Evolutionary conservation across 2,329 filamentous ascomycete genomes (phyloP).

Genomic region (Phoma herbarum): DNA sequence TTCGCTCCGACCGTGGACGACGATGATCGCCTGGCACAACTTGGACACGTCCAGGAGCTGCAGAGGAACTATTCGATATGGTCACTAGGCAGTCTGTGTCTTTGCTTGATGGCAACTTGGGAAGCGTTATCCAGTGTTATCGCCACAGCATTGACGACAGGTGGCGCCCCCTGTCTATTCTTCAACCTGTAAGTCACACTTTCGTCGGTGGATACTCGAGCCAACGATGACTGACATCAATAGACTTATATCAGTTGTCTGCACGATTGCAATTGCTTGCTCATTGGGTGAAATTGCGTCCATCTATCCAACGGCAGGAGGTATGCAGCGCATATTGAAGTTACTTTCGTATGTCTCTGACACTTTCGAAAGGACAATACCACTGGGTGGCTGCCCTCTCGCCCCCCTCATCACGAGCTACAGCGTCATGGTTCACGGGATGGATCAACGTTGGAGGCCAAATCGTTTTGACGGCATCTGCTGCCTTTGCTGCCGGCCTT

Average conservation of each 20-base stretch:
- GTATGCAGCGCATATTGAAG: slow-evolving; percentile 54
- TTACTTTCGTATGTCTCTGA: not conserved
- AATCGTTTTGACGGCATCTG: slow-evolving; percentile 58
- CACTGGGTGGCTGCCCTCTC: slow-evolving; percentile 57
- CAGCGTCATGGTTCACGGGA: slow-evolving; percentile 51
- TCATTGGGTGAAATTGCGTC: slow-evolving; percentile 76
- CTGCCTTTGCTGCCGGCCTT: slow-evolving; percentile 58
- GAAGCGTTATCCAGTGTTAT: slow-evolving; percentile 60
- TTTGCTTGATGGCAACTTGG: slow-evolving; percentile 63
- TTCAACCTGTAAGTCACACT: slow-evolving; percentile 53
- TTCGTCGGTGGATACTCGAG: too few relatives aligned
- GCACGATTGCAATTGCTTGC: slow-evolving; percentile 72
- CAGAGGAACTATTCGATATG: slow-evolving; percentile 55
- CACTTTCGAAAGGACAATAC: slow-evolving; percentile 51
- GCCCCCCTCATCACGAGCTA: slow-evolving; percentile 44
- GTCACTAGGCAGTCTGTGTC: slow-evolving; percentile 56
- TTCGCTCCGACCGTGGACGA: slow-evolving; percentile 12
- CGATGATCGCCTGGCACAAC: slow-evolving; percentile 31
- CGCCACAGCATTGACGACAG: slow-evolving; percentile 55
- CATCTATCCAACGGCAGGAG: slow-evolving; percentile 74
- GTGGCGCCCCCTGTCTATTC: slow-evolving; percentile 59
- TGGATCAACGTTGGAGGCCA: slow-evolving; percentile 60
- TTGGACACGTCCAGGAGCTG: slow-evolving; percentile 39
- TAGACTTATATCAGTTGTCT: slow-evolving; percentile 55
- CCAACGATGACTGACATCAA: not conserved